Evolutionary conservation across 2,329 filamentous ascomycete species (phyloP).

Genomic region (Penicillium vulpinum): DNA sequence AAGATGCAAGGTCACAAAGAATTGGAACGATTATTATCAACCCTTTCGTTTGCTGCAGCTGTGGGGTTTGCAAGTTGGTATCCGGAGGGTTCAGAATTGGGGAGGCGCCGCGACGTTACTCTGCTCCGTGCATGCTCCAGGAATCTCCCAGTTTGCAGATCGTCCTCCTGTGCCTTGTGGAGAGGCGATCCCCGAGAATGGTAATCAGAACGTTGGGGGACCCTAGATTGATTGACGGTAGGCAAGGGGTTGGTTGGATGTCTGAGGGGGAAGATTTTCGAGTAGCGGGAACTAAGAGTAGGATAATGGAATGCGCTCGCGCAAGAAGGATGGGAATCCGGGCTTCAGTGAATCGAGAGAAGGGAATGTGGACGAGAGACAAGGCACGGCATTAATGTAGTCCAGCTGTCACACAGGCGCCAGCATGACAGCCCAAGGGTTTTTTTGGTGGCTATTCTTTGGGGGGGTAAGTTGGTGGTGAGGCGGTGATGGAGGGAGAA

Average conservation of each 20-base stretch:
- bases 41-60: conserved; percentile 38
- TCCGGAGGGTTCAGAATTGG: conserved; percentile 28
- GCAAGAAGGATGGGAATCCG: conserved; percentile 29
- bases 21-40: conserved; percentile 29
- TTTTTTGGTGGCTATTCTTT: conserved; percentile 1
- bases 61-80: conserved; percentile 22
- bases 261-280: conserved; percentile 7
- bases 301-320: conserved; percentile 35
- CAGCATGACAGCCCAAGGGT: conserved; percentile 34
- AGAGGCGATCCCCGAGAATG: conserved; percentile 30
- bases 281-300: conserved; percentile 6
- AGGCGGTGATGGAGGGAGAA: conserved; percentile 3
- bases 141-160: conserved; percentile 41
- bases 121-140: conserved; percentile 46
- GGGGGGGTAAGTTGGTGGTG: neutral
- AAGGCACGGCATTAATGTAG: conserved; percentile 38
- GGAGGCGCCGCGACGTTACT: conserved; percentile 38
- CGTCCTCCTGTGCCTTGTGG: conserved; percentile 36
- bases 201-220: conserved; percentile 27
- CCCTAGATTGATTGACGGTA: conserved; percentile 30
- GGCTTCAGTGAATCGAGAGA: conserved; percentile 36
- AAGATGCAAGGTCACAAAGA: conserved; percentile 39
- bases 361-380: conserved; percentile 40
- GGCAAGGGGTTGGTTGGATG: conserved; percentile 19
- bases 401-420: conserved; percentile 41